These are phyloP conservation scores for Drechslerella stenobrocha DNA, from an alignment of 2,329 filamentous ascomycete genomes.

Conservation along the genomic window DNA sequence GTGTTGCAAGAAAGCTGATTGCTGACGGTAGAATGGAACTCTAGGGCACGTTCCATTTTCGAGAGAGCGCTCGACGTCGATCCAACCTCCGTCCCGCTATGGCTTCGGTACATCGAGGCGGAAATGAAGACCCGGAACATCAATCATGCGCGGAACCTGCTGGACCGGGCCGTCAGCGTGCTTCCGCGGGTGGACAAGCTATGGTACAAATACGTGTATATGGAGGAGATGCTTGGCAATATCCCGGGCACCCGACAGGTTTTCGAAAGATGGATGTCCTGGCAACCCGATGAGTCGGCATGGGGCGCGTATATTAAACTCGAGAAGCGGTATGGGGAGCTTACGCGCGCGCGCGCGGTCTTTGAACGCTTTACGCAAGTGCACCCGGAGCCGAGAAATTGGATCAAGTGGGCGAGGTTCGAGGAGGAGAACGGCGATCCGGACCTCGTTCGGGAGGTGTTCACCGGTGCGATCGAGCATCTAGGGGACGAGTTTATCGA, in stretches of 20 bases:
- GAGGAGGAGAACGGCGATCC: constrained; percentile 94
- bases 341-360: constrained; percentile 83
- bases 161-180: constrained; percentile 92
- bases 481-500: constrained; percentile 94
- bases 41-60: constrained; percentile 84
- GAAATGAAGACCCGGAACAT: constrained; percentile 97
- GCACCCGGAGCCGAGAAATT: constrained; percentile 91
- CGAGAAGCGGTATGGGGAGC: constrained; percentile 92
- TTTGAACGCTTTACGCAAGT: constrained; percentile 89
- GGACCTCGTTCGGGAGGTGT: constrained; percentile 88
- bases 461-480: constrained; percentile 81
- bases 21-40: constrained; percentile 29
- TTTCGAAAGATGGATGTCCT: constrained; percentile 97
- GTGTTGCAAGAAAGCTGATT: constrained; percentile 38
- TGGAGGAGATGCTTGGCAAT: constrained; percentile 97
- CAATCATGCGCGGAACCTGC: constrained; percentile 90
- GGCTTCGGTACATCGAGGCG: constrained; percentile 91
- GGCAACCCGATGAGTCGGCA: constrained; percentile 93
- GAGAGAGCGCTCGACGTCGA: constrained; percentile 93
- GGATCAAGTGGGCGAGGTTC: constrained; percentile 98
- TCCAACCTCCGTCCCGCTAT: constrained; percentile 79
- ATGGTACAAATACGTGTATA: constrained; percentile 99
- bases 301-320: constrained; percentile 97
- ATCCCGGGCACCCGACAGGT: constrained; percentile 88
- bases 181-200: constrained; percentile 90